These are phyloP conservation scores for Gracilaria domingensis DNA, from an alignment of 23 red algal species.

Conservation along the genomic window DNA sequence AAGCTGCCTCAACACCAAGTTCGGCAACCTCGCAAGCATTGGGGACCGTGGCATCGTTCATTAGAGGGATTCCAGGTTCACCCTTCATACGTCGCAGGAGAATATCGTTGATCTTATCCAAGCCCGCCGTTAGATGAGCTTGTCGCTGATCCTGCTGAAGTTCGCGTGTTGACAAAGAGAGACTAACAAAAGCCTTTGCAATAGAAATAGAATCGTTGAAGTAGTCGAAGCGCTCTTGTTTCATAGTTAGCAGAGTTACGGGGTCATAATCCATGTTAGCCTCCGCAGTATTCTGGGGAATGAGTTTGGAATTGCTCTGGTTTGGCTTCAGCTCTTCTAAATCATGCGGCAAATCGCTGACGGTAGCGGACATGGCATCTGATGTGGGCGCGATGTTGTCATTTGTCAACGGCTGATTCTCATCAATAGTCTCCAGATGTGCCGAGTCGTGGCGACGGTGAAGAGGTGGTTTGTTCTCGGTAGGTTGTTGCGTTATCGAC, in stretches of 20 bases:
- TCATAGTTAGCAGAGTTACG: conserved; percentile 84
- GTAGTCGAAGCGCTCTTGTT: conserved; percentile 99
- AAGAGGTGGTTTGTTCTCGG: background rate
- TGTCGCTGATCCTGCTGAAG: conserved; percentile 67
- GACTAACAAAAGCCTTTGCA: conserved; percentile 79
- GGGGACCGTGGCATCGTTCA: conserved; percentile 46
- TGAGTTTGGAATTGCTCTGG: background rate
- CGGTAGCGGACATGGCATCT: background rate
- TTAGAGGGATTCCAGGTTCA: conserved; percentile 40
- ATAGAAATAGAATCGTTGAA: conserved; percentile 93
- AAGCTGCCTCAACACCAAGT: conserved; percentile 60
- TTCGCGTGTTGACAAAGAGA: conserved; percentile 79
- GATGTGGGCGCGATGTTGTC: background rate
- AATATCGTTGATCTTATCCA: conserved; percentile 79
- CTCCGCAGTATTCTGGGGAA: conserved; percentile 17
- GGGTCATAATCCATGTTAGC: conserved; percentile 60
- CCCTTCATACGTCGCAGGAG: conserved; percentile 86
- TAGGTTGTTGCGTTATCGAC: background rate
- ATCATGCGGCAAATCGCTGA: background rate
- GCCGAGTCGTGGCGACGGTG: background rate
- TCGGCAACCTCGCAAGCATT: conserved; percentile 68
- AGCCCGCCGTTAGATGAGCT: conserved; percentile 40
- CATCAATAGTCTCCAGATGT: background rate
- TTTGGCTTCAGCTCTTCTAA: background rate
- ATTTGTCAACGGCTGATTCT: background rate